Evolutionary conservation across 306 rosid genomes (phyloP), one percentile per base, ranked within the genome.

Genomic region (Dalbergia cochinchinensis): DNA sequence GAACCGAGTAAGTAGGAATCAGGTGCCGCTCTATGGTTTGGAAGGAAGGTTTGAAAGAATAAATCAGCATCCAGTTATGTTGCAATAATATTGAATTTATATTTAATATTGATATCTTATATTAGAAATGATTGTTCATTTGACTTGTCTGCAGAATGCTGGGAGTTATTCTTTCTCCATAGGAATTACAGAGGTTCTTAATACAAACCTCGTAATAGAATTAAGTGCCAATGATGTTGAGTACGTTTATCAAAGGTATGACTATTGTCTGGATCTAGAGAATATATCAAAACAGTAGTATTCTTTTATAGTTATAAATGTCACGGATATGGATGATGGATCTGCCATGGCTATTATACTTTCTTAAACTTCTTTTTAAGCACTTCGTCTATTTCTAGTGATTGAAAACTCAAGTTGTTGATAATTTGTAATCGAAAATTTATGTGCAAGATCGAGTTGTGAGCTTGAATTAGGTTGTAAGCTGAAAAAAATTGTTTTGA

Each of bases 31-130:
- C 20, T 95, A 86, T 83, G 94, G 91, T 48, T 93, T 95, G 85
- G 94, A 91, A 78, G 94, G 98, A 83, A 90, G 92, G 86, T 91
- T 91, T 80, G 93, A 92, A 83, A 92, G 99, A 87, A 92, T 95
- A 88, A 95, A 95, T 82, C 91, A 95, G 76, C 98, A 95, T 83
- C 97, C 98, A 91, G 99, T 92, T 88, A 92, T 78, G 95, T 76
- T 51, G 63, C 76, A 81, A 44, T 18, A 74, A 58, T 81, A 62
- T 54, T 71, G 53, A 51, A 60, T 64, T 88, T 78, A 31, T 73
- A 79, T 80, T 73, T 50, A 72, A 33, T 26, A 51, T 35, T 26
- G 18, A 44, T 68, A 13, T 80, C 48, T 62, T 50, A 48, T 58
- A 19, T 42, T 72, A 35, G 59, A 61, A 76, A 35, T 53, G 66